phyloP scores from a whole-genome alignment of 179 eudicot species.

The Gypsophila paniculata region DNA sequence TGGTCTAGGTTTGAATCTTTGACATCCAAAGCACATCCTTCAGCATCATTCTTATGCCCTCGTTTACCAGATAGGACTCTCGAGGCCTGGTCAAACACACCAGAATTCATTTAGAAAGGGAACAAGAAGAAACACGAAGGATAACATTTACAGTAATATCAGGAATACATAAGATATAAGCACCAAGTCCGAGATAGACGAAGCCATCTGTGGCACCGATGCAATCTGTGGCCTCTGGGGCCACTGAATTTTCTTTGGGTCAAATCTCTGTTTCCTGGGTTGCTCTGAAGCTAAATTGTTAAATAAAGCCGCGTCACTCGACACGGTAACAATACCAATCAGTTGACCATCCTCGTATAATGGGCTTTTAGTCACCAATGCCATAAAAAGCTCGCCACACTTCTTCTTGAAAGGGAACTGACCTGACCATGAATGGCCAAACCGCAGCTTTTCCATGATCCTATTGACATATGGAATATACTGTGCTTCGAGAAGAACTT shows the following conservation, averaged over 20 bases:
- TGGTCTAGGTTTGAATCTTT: conserved; percentile 31
- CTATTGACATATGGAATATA: conserved; percentile 32
- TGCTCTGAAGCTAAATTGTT: conserved; percentile 36
- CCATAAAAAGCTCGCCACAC: conserved; percentile 63
- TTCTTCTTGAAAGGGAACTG: conserved; percentile 69
- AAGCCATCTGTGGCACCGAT: conserved; percentile 51
- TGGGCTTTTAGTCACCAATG: conserved; percentile 61
- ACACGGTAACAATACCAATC: conserved; percentile 70
- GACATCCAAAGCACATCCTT: conserved; percentile 26
- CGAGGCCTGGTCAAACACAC: conserved; percentile 49
- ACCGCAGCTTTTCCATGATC: conserved; percentile 44
- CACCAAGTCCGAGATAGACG: conserved; percentile 83
- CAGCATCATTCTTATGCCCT: conserved; percentile 34
- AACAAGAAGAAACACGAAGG: conserved; percentile 3
- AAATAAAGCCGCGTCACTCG: conserved; percentile 67
- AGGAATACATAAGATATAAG: conserved; percentile 29
- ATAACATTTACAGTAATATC: conserved; percentile 1
- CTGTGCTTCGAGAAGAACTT: conserved; percentile 55
- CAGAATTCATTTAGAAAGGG: conserved; percentile 25
- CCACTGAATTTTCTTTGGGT: conserved; percentile 56
- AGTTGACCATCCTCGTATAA: conserved; percentile 72
- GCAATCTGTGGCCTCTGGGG: conserved; percentile 48
- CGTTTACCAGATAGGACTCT: conserved; percentile 46
- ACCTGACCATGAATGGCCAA: conserved; percentile 75
- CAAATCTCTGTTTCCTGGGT: conserved; percentile 29